Conservation (phyloP, 192 early-diverging fungal genomes). For the Backusella morwellensis region DNA sequence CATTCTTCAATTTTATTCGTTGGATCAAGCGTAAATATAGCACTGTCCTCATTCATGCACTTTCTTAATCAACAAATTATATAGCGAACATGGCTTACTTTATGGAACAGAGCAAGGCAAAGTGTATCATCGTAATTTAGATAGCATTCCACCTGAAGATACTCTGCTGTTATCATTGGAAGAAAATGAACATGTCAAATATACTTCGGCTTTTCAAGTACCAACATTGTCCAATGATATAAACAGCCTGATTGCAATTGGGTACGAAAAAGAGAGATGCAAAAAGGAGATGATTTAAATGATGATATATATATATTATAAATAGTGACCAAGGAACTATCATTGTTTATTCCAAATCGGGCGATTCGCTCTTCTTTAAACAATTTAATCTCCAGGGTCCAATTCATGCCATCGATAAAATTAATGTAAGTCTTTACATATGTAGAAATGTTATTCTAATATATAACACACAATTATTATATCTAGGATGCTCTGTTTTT, state of each 20-base stretch:
- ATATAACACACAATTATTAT: neutral
- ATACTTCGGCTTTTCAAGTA: neutral
- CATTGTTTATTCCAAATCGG: neutral
- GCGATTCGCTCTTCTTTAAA: neutral
- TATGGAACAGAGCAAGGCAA: conserved; percentile 1
- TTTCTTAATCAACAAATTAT: neutral
- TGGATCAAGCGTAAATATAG: neutral
- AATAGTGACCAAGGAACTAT: conserved; percentile 2
- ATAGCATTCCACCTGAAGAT: neutral
- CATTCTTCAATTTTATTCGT: neutral
- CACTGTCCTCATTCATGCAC: neutral
- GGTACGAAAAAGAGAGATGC: neutral
- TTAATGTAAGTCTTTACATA: neutral
- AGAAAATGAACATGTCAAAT: conserved; percentile 1
- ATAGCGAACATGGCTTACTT: neutral
- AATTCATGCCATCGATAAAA: neutral
- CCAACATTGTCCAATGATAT: neutral
- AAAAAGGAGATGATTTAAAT: too few species aligned
- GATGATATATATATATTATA: too few species aligned
- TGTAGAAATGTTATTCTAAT: neutral
- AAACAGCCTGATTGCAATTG: neutral
- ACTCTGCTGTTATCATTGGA: neutral
- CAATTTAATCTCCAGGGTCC: conserved; percentile 14
- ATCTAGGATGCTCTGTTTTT: neutral
- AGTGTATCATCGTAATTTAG: neutral